phyloP scores from a whole-genome alignment of 306 rosid species.

The Vigna hirtella region DNA sequence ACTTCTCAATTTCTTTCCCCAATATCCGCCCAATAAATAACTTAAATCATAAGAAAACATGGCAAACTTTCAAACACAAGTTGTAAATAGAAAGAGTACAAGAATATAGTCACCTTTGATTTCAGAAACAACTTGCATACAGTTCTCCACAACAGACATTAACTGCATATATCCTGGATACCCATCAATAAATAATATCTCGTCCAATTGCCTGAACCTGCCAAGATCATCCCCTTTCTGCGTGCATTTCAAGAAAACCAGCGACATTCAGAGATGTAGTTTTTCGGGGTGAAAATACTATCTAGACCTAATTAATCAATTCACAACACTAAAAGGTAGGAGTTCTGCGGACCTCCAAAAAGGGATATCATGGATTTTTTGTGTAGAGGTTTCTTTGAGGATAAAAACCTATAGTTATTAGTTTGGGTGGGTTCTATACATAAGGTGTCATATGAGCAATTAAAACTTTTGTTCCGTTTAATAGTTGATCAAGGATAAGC shows the following conservation, averaged over 20 bases:
- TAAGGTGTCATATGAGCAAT: slow-evolving; percentile 11
- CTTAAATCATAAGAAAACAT: slow-evolving; percentile 7
- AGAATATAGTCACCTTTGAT: slow-evolving; percentile 66
- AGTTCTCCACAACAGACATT: slow-evolving; percentile 65
- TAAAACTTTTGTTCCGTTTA: slow-evolving; percentile 34
- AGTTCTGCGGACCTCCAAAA: slow-evolving; percentile 11
- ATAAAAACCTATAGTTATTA: slow-evolving; percentile 33
- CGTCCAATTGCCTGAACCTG: slow-evolving; percentile 91
- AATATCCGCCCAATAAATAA: slow-evolving; percentile 23
- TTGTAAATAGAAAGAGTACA: slow-evolving; percentile 23
- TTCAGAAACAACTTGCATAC: slow-evolving; percentile 87
- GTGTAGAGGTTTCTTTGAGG: not conserved
- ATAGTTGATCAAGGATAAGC: slow-evolving; percentile 14
- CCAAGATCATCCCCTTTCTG: slow-evolving; percentile 88
- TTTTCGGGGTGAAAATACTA: not conserved
- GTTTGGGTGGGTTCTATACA: slow-evolving; percentile 7
- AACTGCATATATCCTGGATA: slow-evolving; percentile 88
- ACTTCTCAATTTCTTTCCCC: slow-evolving; percentile 30
- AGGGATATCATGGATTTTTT: slow-evolving; percentile 23
- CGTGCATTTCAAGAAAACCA: slow-evolving; percentile 46
- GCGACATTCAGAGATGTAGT: slow-evolving; percentile 6
- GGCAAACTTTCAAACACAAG: slow-evolving; percentile 9
- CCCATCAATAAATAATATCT: slow-evolving; percentile 73
- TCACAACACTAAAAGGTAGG: slow-evolving; percentile 6
- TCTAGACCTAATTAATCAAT: slow-evolving; percentile 18